Base-by-base conservation (phyloP, 495 filamentous ascomycete species). In the Venustampulla echinocandica region DNA sequence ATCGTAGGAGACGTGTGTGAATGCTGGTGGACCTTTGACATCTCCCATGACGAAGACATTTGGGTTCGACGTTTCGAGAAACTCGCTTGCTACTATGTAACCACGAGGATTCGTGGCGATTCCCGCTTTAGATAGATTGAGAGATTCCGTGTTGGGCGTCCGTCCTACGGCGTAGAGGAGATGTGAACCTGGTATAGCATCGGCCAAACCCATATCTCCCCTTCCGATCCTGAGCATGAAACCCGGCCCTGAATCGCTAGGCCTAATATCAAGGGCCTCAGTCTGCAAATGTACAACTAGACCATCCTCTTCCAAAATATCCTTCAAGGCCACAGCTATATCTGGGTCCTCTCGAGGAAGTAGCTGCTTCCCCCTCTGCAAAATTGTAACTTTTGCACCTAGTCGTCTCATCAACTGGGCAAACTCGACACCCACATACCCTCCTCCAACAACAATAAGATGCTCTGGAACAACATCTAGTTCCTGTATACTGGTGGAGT, bases 1-100 rank as follows among this genome's bases (percentile, higher is more conserved):
- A 54, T 77, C 71, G 59, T 74, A 76, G 0, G 68, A 69, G 39
- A 76, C 62, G 57, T 77, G 73, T 2, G 71, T 75, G 58, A 77
- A 77, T 4, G 70, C 70, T 9, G 73, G 73, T 4, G 64, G 65
- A 25, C 69, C 70, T 41, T 73, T 68, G 27, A 69, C 66, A 46
- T 77, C 73, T 40, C 74, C 73, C 3, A 77, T 46, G 4, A 63
- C 69, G 47, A 64, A 77, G 21, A 76, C 57, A 20, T 60, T 60
- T 10, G 59, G 50, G 0, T 53, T 52, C n/a, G 53, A 55, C 0
- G 70, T 75, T 36, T 63, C 49, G 3, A 75, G 65, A 24, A 51
- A 60, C 13, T 64, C 56, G 34, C 67, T 60, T 17, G 61, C 63
- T 4, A 49, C 40, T 47, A 77, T 65, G 49, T 72, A 67, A 20